These are phyloP conservation scores for Pleochaeta shiraiana DNA, from an alignment of 2,329 filamentous ascomycete genomes.

Conservation along the genomic window DNA sequence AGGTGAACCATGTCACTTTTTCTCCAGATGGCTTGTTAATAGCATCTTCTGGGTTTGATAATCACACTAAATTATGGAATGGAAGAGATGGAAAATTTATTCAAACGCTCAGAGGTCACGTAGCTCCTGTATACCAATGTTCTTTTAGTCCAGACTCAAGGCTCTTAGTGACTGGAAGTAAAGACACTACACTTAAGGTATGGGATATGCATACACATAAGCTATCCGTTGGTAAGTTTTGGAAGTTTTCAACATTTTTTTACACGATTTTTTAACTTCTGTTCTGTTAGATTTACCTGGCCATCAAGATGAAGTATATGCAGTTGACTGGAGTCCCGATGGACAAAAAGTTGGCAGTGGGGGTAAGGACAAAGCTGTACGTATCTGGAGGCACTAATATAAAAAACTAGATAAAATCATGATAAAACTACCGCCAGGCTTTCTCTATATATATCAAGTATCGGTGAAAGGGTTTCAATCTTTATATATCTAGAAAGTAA, in stretches of 20 bases:
- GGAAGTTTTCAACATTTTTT: neutral
- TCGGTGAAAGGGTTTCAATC: too few species aligned
- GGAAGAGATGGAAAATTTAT: conserved; percentile 58
- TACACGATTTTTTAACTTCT: neutral
- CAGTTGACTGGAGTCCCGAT: conserved; percentile 87
- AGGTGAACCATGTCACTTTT: conserved; percentile 89
- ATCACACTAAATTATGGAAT: conserved; percentile 85
- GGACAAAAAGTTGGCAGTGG: conserved; percentile 77
- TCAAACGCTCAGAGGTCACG: conserved; percentile 71
- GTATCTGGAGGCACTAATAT: conserved; percentile 38
- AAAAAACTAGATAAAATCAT: neutral
- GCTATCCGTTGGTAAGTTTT: conserved; percentile 29
- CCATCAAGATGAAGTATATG: conserved; percentile 83
- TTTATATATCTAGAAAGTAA: too few species aligned
- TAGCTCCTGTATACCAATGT: conserved; percentile 78
- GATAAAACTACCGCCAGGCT: too few species aligned
- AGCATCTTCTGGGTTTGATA: conserved; percentile 80
- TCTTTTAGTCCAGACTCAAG: conserved; percentile 83
- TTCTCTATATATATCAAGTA: too few species aligned
- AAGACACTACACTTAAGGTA: conserved; percentile 69
- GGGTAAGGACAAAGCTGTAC: conserved; percentile 69
- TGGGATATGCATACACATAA: conserved; percentile 83
- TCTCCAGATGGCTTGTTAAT: conserved; percentile 76
- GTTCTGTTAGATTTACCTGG: conserved; percentile 48
- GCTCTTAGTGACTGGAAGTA: conserved; percentile 68